Base-by-base conservation (phyloP, 2,329 filamentous ascomycete species). In the Plenodomus biglobosus region DNA sequence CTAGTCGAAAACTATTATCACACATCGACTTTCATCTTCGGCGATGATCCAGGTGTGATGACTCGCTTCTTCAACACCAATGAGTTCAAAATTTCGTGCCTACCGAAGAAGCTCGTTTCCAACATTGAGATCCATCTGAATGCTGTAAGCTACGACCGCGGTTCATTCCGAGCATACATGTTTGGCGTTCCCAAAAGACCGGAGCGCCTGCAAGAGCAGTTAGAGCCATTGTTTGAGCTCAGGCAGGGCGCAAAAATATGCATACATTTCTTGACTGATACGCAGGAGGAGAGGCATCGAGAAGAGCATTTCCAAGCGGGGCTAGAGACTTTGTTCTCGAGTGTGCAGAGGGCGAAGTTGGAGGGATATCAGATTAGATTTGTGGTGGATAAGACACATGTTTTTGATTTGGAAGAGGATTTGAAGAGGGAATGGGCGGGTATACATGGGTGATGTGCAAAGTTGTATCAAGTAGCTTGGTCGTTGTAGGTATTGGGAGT, bases 101-200 rank as follows among this genome's bases (percentile, higher is more conserved):
- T 30, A 4, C 59, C 59, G 0, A 50, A 45, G 36, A 41, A 50
- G 3, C 40, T 62, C 0, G 54, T 61, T 0, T 44, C 46, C 2
- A 56, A 39, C 3, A 36, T 58, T 1, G 54, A 62, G 3, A 52
- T 62, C 1, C 44, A 50, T 7, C 37, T 62, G 2, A 56, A 54
- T 7, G 58, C 59, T 1, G 49, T 61, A 10, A 50, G 45, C 5
- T 50, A 55, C 30, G 51, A 61, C 15, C 48, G 56, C 6, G 53
- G 55, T 1, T 56, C 58, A 1, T 61, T 59, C n/a, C 45, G 55
- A 1, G 54, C 49, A 8, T 62, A 62, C 27, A 54, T 62, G 22
- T 59, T 54, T n/a, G 56, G 56, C 1, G 43, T 52, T 8, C 48
- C 55, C 2, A 59, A 52, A 30, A 52, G 45, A 20, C 50, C 53